Evolutionary conservation across 164 flowering plant species (phyloP).

Genomic region (Liquidambar formosana): DNA sequence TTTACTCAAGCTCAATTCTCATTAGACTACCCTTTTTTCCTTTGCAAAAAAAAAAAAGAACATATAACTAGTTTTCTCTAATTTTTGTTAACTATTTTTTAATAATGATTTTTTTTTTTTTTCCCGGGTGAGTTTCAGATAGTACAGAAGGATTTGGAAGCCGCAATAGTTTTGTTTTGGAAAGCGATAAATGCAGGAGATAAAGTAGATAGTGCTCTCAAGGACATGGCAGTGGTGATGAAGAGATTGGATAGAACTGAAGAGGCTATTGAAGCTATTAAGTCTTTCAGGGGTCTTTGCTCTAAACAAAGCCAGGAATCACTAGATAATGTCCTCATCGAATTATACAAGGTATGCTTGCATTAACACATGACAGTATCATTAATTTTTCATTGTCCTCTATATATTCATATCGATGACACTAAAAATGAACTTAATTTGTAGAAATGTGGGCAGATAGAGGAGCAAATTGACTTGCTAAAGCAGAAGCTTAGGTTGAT

Average conservation of each 20-base stretch:
- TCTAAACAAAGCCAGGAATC: slow-evolving; percentile 48
- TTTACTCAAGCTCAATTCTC: too few species aligned
- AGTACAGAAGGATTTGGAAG: slow-evolving; percentile 45
- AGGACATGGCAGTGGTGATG: slow-evolving; percentile 65
- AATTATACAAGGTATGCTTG: slow-evolving; percentile 42
- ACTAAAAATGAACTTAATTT: too few species aligned
- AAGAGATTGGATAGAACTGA: slow-evolving; percentile 45
- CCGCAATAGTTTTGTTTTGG: slow-evolving; percentile 51
- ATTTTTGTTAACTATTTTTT: too few species aligned
- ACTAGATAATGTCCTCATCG: slow-evolving; percentile 52
- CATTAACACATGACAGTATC: too few species aligned
- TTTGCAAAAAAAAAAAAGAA: too few species aligned
- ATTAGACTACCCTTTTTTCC: too few species aligned
- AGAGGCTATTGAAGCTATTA: slow-evolving; percentile 61
- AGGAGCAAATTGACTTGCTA: slow-evolving; percentile 58
- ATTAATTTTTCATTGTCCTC: too few species aligned
- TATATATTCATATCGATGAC: too few species aligned
- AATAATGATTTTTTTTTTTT: too few species aligned
- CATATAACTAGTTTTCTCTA: too few species aligned
- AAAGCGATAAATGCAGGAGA: slow-evolving; percentile 54
- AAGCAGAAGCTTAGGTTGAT: slow-evolving; percentile 58
- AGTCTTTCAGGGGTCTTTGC: slow-evolving; percentile 44
- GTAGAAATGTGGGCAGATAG: slow-evolving; percentile 66
- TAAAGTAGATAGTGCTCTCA: too few species aligned
- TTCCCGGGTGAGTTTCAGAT: slow-evolving; percentile 35